Evolutionary conservation across 1,284 basidiomycete species (phyloP).

Genomic region (Puccinia polysora): DNA sequence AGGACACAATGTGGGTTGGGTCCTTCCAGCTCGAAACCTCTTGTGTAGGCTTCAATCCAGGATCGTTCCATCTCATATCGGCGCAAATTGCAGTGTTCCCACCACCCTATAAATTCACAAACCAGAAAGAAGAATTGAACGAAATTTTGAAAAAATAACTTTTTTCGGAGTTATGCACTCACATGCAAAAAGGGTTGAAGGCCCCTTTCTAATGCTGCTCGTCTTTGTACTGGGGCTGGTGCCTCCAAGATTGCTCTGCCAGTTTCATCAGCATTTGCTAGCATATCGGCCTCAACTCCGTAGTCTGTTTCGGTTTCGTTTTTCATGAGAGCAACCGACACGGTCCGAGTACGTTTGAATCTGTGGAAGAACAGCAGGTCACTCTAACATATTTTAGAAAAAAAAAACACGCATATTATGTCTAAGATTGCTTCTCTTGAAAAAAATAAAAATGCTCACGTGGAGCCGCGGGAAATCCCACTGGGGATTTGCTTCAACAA

Average conservation of each 20-base stretch:
- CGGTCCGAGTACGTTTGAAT: conserved; percentile 50
- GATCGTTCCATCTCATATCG: conserved; percentile 37
- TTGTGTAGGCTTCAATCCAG: conserved; percentile 49
- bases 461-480: conserved; percentile 22
- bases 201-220: conserved; percentile 54
- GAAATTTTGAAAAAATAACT: background rate
- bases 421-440: conserved; percentile 45
- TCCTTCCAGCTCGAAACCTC: background rate
- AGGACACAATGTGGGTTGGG: conserved; percentile 49
- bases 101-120: conserved; percentile 42
- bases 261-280: conserved; percentile 55
- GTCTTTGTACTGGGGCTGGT: conserved; percentile 50
- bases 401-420: no score
- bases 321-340: conserved; percentile 48
- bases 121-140: background rate
- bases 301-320: conserved; percentile 50
- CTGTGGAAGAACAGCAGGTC: conserved; percentile 44
- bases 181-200: conserved; percentile 54
- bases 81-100: conserved; percentile 28
- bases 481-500: conserved; percentile 55
- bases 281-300: conserved; percentile 56
- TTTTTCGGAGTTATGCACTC: conserved; percentile 35
- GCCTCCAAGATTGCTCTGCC: conserved; percentile 53
- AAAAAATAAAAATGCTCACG: conserved; percentile 6
- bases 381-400: no score